A percentile compares a stretch with the other conserved stretches of the same genome.
Evolutionary conservation across 2,329 filamentous ascomycete genomes (phyloP).

Genomic region (Alternaria dauci): DNA sequence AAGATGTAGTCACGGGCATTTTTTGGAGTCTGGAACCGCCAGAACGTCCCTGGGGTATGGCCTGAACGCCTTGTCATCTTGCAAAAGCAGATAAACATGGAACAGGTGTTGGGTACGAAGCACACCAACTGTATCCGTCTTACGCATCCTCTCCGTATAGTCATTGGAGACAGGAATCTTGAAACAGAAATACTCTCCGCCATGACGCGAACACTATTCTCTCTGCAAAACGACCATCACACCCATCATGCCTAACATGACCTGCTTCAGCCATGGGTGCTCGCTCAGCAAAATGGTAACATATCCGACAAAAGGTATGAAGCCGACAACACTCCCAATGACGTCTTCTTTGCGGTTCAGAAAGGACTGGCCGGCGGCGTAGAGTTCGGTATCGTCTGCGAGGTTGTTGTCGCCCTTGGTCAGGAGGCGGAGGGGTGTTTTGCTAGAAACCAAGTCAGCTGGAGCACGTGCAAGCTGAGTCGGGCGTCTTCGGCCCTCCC

Average conservation of each 20-base stretch:
- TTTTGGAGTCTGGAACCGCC: neutral
- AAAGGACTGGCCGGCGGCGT: slow-evolving; percentile 86
- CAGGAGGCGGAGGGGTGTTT: slow-evolving; percentile 70
- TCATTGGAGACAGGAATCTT: neutral
- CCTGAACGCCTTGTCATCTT: slow-evolving; percentile 16
- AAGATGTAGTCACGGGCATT: neutral
- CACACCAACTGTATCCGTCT: neutral
- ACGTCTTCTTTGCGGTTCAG: slow-evolving; percentile 84
- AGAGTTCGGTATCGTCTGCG: slow-evolving; percentile 90
- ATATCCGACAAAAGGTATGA: slow-evolving; percentile 94
- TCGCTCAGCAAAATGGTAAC: slow-evolving; percentile 96
- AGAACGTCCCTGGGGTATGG: neutral
- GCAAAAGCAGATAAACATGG: neutral
- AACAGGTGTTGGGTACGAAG: neutral
- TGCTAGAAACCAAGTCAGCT: slow-evolving; percentile 44
- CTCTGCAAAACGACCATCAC: slow-evolving; percentile 90
- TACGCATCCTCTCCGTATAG: neutral
- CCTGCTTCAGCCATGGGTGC: slow-evolving; percentile 96
- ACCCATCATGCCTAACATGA: slow-evolving; percentile 93
- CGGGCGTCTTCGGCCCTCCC: neutral
- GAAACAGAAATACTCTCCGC: neutral
- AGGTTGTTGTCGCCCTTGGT: slow-evolving; percentile 98
- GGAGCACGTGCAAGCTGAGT: neutral
- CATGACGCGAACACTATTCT: slow-evolving; percentile 66
- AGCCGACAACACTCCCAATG: slow-evolving; percentile 89